Percentiles rank a stretch among this genome's conserved stretches.
These are phyloP conservation scores for Chlorella vulgaris DNA, from an alignment of 139 green algal genomes.

Conservation along the genomic window DNA sequence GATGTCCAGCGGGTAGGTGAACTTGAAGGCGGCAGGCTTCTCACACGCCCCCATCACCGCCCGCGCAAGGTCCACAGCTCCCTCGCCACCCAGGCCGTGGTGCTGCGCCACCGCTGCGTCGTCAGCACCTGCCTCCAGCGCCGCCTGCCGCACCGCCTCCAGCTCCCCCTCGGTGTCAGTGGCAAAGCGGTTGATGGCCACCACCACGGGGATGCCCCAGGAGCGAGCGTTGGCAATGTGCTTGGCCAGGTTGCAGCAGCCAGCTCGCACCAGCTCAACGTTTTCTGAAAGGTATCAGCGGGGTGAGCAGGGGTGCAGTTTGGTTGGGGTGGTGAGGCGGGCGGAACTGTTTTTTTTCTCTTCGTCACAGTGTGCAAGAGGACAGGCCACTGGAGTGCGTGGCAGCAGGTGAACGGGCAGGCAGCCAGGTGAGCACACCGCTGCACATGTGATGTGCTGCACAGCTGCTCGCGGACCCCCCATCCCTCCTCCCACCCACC, in stretches of 20 bases:
- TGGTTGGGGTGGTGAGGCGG: background rate
- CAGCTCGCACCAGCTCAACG: conserved; percentile 80
- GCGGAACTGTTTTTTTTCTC: background rate
- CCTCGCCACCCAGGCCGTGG: conserved; percentile 88
- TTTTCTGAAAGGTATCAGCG: conserved; percentile 62
- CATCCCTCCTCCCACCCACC: background rate
- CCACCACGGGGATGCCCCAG: conserved; percentile 90
- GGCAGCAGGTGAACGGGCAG: too few relatives aligned
- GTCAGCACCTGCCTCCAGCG: conserved; percentile 59
- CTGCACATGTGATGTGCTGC: too few relatives aligned
- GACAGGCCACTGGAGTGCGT: too few relatives aligned
- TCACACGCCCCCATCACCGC: conserved; percentile 84
- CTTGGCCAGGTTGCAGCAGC: conserved; percentile 79
- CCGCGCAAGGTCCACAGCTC: conserved; percentile 83
- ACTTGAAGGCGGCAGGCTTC: conserved; percentile 77
- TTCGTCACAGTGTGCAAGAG: too few relatives aligned
- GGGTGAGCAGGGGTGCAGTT: background rate
- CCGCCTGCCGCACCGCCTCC: conserved; percentile 56
- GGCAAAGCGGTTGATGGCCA: conserved; percentile 93
- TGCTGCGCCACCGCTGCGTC: conserved; percentile 89
- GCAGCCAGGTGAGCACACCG: too few relatives aligned
- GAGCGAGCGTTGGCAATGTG: conserved; percentile 89
- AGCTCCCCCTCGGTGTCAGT: conserved; percentile 88
- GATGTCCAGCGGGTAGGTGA: conserved; percentile 60
- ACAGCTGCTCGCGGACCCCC: too few relatives aligned